Evolutionary conservation across 495 filamentous ascomycete species (phyloP), one percentile per base, ranked within the genome.

Genomic region (Penicillium silybi): DNA sequence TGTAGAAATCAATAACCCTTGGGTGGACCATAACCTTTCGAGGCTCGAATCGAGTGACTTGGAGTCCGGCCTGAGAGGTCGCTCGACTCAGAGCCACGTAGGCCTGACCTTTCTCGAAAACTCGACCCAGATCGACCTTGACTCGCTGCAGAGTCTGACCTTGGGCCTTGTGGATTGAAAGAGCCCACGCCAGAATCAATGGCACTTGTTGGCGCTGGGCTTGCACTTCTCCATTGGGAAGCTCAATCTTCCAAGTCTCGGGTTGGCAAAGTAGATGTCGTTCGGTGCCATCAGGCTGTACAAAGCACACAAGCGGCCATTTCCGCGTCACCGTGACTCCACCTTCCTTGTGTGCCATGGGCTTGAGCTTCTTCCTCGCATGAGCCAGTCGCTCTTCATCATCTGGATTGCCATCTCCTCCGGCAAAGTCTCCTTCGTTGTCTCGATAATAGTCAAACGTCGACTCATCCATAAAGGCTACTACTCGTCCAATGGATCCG

Each of bases 121-220:
- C 89, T 56, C 78, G 85, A 15, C 90, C 89, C 0, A 98, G 77
- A 59, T 97, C 90, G 6, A 98, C 92, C 66, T 95, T 96, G 42
- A 97, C 95, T 15, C 93, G 80, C 62, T 96, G 91, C 40, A 98
- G 75, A 13, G 93, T 97, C 64, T 97, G 95, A 0, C 93, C 93
- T 64, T 98, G 93, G 8, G 95, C 93, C 71, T 98, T 98, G 75
- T 98, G 93, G 54, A 98, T 97, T 2, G 89, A 95, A 15, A 98
- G 72, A 13, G 93, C 95, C 93, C 93, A 97, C 1, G 93, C 93
- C 10, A 98, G 78, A 46, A 97, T 97, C 27, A 98, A 77, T 2
- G 93, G 54, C 8, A 81, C 69, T 47, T 81, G 78, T 52, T 67
- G 60, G 19, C 78, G 86, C 32, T 85, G 83, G 2, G 93, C 93